Conservation (phyloP, 805 yeast genomes). For the Ogataea paradorogensis region DNA sequence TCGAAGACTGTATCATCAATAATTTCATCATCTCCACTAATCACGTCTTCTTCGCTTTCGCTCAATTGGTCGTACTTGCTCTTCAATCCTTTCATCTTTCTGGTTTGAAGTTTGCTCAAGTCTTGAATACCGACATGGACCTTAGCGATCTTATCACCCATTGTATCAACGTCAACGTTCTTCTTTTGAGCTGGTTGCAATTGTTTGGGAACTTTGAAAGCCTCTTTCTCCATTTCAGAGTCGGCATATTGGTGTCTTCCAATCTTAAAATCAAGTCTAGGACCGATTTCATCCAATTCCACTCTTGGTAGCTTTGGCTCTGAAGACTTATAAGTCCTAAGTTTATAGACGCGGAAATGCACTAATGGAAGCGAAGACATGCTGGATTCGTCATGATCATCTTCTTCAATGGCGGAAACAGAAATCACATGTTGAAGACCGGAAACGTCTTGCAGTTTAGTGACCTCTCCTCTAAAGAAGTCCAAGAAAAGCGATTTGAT, state of each 20-base stretch:
- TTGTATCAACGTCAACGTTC: constrained; percentile 79
- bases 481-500: constrained; percentile 86
- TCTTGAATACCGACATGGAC: constrained; percentile 97
- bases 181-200: constrained; percentile 78
- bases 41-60: constrained; percentile 53
- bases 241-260: constrained; percentile 83
- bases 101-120: constrained; percentile 81
- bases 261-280: constrained; percentile 86
- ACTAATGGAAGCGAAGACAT: constrained; percentile 64
- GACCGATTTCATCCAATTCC: constrained; percentile 93
- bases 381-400: constrained; percentile 67
- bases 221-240: constrained; percentile 89
- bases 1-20: constrained; percentile 16
- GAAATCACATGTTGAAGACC: constrained; percentile 91
- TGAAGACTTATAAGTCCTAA: constrained; percentile 70
- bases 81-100: constrained; percentile 98
- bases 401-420: constrained; percentile 69
- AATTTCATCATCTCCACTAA: constrained; percentile 32
- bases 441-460: constrained; percentile 85
- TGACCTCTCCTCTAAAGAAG: constrained; percentile 81
- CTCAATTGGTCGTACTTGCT: constrained; percentile 72
- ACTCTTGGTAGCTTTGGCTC: constrained; percentile 92
- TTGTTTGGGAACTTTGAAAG: constrained; percentile 75
- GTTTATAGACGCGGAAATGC: constrained; percentile 85
- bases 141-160: constrained; percentile 97